Percentiles rank a stretch among this genome's conserved stretches.
These are phyloP conservation scores for Amanita fuliginea DNA, from an alignment of 768 basidiomycete species.

Conservation along the genomic window DNA sequence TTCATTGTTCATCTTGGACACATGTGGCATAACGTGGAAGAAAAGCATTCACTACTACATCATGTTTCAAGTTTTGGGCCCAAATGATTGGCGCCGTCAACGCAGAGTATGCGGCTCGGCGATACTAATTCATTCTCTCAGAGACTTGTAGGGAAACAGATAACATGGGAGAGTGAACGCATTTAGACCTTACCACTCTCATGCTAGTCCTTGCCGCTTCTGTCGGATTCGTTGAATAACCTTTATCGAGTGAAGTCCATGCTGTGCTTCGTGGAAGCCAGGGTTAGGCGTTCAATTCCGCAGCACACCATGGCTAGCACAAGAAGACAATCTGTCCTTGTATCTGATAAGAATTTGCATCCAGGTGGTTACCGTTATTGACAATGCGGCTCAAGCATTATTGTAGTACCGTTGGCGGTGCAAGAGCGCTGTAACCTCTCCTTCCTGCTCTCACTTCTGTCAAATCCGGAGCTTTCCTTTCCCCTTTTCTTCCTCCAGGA, in stretches of 20 bases:
- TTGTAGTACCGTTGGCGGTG: too few species aligned
- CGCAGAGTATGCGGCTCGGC: not conserved
- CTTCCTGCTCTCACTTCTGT: too few species aligned
- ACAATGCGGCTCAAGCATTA: too few species aligned
- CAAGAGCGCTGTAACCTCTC: too few species aligned
- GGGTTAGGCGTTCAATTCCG: too few species aligned
- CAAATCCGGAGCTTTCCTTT: too few species aligned
- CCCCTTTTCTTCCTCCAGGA: too few species aligned
- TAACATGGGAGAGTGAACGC: not conserved
- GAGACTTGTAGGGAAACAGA: not conserved
- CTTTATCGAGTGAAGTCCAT: not conserved
- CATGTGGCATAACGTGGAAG: not conserved
- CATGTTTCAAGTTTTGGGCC: not conserved
- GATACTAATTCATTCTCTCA: not conserved
- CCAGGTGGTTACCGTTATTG: too few species aligned
- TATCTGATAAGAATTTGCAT: too few species aligned
- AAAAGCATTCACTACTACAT: not conserved
- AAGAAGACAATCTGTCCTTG: too few species aligned
- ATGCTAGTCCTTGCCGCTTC: not conserved
- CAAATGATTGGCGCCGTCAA: not conserved
- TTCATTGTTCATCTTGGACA: not conserved
- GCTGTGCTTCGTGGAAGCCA: not conserved
- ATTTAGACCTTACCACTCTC: not conserved
- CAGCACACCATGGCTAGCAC: too few species aligned
- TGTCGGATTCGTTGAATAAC: not conserved